Evolutionary conservation across 2,329 filamentous ascomycete species (phyloP), one percentile per base, ranked within the genome.

Genomic region (Zymoseptoria ardabiliae): DNA sequence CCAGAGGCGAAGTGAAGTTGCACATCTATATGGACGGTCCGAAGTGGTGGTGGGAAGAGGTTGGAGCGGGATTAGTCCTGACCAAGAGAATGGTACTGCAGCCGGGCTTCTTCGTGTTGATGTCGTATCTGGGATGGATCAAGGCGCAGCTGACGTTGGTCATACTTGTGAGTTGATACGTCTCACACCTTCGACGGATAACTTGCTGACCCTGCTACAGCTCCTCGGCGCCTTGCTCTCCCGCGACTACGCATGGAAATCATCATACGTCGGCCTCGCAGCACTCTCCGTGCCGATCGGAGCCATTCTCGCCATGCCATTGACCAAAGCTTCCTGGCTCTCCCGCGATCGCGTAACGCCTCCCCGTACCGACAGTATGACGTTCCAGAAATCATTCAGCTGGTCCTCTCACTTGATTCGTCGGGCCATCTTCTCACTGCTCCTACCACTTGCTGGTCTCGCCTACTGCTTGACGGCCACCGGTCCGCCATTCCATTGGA

Each of bases 51-150:
- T 86, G 85, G 53, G 82, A 92, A 71, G 89, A 92, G 70, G 81
- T 90, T 21, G 84, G 84, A 72, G 88, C 89, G 51, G 89, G 88
- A 9, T 68, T 89, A 20, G 76, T 83, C 19, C 77, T 93, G 51
- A 85, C 82, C 53, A 71, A 82, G 20, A 83, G 86, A 67, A 91
- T 92, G 88, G 76, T 90, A 55, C 82, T 81, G 45, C 89, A 92
- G 69, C 82, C 86, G 3, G 89, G 89, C 0, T 92, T 91, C 70
- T 73, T 84, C n/a, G 74, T 90, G 28, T 78, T 92, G 68, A 82
- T 87, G 1, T 61, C 89, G n/a, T 92, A 92, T 71, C 78, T 86
- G 13, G 86, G 82, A 6, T 92, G 89, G 89, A 88, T 91, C 52
- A 90, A 91, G 71, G 87, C 86, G 2, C 86, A 91, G 68, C 80